Evolutionary conservation across 2,329 filamentous ascomycete species (phyloP).

Genomic region (Claviceps spartinae): DNA sequence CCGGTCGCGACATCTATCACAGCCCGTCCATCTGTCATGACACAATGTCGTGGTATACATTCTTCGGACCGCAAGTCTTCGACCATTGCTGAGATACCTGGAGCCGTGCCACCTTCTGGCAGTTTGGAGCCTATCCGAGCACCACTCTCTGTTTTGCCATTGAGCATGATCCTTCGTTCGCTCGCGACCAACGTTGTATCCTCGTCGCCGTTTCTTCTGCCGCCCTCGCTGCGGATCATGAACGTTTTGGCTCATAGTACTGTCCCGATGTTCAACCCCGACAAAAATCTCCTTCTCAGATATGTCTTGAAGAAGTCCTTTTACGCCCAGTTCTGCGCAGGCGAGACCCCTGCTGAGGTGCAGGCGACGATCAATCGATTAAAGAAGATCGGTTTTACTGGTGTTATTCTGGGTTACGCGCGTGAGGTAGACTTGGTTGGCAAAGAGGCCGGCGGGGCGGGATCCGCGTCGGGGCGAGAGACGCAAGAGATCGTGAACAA

Average conservation of each 20-base stretch:
- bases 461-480: slow-evolving; percentile 30
- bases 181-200: slow-evolving; percentile 57
- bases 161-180: slow-evolving; percentile 53
- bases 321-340: slow-evolving; percentile 84
- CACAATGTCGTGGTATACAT: slow-evolving; percentile 18
- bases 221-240: slow-evolving; percentile 56
- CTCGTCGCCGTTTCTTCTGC: slow-evolving; percentile 54
- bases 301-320: slow-evolving; percentile 67
- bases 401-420: slow-evolving; percentile 76
- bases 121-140: slow-evolving; percentile 16
- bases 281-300: slow-evolving; percentile 58
- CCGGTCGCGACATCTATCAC: background rate
- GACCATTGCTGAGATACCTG: slow-evolving; percentile 20
- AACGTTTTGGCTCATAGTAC: slow-evolving; percentile 55
- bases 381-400: slow-evolving; percentile 63
- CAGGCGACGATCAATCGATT: slow-evolving; percentile 48
- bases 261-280: slow-evolving; percentile 54
- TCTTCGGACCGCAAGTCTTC: slow-evolving; percentile 23
- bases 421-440: slow-evolving; percentile 62
- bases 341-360: slow-evolving; percentile 59
- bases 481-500: slow-evolving; percentile 34
- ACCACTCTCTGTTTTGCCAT: slow-evolving; percentile 53
- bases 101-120: slow-evolving; percentile 17
- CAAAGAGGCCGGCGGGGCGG: slow-evolving; percentile 31
- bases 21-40: background rate